Conservation (phyloP, 2,329 filamentous ascomycete genomes). For the Aspergillus arachidicola region DNA sequence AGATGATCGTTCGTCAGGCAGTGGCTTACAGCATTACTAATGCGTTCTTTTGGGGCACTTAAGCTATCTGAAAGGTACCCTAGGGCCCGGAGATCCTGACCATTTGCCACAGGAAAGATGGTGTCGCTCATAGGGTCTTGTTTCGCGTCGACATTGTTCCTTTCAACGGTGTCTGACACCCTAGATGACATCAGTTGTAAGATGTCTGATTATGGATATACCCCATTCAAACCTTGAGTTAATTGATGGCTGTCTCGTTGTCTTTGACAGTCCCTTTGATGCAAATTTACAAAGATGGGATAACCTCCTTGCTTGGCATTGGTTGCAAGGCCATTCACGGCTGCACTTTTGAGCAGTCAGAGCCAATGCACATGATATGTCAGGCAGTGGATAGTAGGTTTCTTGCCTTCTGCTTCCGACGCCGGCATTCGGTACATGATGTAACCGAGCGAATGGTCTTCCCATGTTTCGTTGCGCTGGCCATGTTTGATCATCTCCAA, state of each 20-base stretch:
- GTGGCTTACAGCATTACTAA: background rate
- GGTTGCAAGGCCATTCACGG: conserved; percentile 55
- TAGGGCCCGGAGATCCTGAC: conserved; percentile 18
- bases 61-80: conserved; percentile 20
- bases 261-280: conserved; percentile 31
- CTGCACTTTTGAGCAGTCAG: conserved; percentile 44
- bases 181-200: background rate
- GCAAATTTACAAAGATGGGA: conserved; percentile 53
- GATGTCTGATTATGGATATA: background rate
- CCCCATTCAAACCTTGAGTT: conserved; percentile 13
- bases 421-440: conserved; percentile 53
- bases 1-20: background rate
- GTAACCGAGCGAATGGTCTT: conserved; percentile 8
- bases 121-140: background rate
- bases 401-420: conserved; percentile 54
- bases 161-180: background rate
- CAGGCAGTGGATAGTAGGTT: background rate
- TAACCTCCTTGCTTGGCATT: conserved; percentile 52
- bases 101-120: background rate
- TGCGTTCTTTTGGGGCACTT: background rate
- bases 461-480: background rate
- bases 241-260: conserved; percentile 5
- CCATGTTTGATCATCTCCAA: background rate
- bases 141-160: background rate
- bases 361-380: background rate